Conservation (phyloP, 805 yeast species). For the Metschnikowia corniflorae region DNA sequence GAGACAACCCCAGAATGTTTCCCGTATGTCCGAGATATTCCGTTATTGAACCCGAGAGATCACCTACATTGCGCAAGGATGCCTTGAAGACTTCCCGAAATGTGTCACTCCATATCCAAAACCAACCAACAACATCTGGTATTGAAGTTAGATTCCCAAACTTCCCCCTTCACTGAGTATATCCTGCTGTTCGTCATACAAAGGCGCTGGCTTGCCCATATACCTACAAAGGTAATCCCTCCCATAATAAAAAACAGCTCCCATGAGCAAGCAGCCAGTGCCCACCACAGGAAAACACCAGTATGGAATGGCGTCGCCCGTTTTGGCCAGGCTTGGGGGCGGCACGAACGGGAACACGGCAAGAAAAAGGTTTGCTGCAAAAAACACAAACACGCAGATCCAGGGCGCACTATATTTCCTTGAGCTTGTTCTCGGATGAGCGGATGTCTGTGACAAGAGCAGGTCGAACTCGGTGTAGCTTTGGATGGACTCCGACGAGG, state of each 20-base stretch:
- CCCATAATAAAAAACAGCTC: conserved; percentile 30
- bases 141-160: no score
- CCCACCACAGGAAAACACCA: conserved; percentile 59
- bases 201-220: conserved; percentile 10
- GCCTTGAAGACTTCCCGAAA: no score
- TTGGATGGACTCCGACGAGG: conserved; percentile 10
- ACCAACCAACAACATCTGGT: no score
- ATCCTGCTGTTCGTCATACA: conserved; percentile 16
- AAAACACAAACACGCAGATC: conserved; percentile 34
- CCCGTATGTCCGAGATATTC: no score
- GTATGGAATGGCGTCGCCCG: conserved; percentile 41
- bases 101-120: no score
- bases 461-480: conserved; percentile 18
- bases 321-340: conserved; percentile 38
- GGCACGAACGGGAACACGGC: conserved; percentile 56
- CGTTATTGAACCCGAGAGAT: no score
- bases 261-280: conserved; percentile 40
- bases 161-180: not conserved
- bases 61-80: no score
- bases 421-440: not conserved
- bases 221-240: conserved; percentile 11
- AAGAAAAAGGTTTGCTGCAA: conserved; percentile 46
- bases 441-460: conserved; percentile 11
- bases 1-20: no score
- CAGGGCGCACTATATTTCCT: conserved; percentile 28